Base-by-base conservation (phyloP, 495 filamentous ascomycete species). In the Aspergillus diversus region DNA sequence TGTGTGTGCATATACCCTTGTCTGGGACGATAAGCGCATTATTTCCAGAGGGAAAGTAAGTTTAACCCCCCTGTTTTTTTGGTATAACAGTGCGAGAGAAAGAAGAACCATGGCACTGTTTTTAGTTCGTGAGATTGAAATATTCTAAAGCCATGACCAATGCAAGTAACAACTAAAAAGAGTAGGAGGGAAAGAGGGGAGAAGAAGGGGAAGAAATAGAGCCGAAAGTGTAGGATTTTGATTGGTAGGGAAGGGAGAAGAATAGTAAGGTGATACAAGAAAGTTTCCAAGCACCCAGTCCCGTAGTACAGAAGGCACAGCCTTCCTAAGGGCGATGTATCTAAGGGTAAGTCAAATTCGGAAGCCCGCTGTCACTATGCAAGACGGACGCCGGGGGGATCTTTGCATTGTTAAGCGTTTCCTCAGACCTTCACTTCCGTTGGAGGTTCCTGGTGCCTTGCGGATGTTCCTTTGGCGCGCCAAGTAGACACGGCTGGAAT, bases 401-500 rank as follows among this genome's bases (percentile, higher is more conserved):
- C 15, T 31, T 13, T 12, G 13, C 34, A 52, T 11, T 4, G 51
- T 7, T 34, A 15, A n/a, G 16, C 17, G 42, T 1, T 56, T 55
- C 35, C 12, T 63, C 39, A 66, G 9, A 63, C 50, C 59, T 69
- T 69, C 16, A 63, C 42, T 5, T 70, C 75, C 0, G 70, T 67
- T 0, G 73, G 72, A 59, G 69, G 77, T 16, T 79, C 81, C 69
- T 87, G 83, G 69, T 88, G 86, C 50, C 93, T 93, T 6, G 94
- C 94, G 8, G 89, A 91, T 60, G 87, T 93, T 16, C 94, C 93
- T 79, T 97, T 97, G 27, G 87, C 92, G 56, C 95, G 83, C 87
- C 92, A 99, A 39, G 95, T 99, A 69, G 90, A 93, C 17, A 99
- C 95, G 17, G 95, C 95, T 31, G 90, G 90, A 63, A 99, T 97